Evolutionary conservation across 805 yeast species (phyloP).

Genomic region (Torulaspora franciscae): DNA sequence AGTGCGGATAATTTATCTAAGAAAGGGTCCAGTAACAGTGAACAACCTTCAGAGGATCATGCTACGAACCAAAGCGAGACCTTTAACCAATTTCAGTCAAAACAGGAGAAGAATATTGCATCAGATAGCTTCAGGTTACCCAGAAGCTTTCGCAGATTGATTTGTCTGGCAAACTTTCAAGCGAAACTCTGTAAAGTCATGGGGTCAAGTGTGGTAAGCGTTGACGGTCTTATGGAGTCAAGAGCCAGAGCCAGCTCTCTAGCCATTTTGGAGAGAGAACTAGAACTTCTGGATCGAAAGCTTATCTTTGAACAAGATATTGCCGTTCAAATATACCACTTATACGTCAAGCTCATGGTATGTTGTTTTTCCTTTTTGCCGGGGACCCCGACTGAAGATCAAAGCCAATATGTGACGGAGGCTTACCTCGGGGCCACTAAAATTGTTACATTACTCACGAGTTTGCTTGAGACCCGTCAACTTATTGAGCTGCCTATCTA

Average conservation of each 20-base stretch:
- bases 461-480: constrained; percentile 59
- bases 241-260: constrained; percentile 75
- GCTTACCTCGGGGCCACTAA: constrained; percentile 80
- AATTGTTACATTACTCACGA: constrained; percentile 71
- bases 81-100: not conserved
- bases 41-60: not conserved
- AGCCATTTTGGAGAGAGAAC: constrained; percentile 70
- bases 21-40: not conserved
- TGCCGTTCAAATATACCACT: constrained; percentile 68
- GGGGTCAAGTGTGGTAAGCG: constrained; percentile 80
- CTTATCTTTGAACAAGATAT: constrained; percentile 60
- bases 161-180: constrained; percentile 74
- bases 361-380: constrained; percentile 88
- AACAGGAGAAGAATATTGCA: not conserved
- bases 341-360: constrained; percentile 73
- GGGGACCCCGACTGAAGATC: constrained; percentile 84
- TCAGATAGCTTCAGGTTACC: constrained; percentile 42
- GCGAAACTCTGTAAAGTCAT: constrained; percentile 76
- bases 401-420: constrained; percentile 72
- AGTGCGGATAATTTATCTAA: not conserved
- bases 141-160: constrained; percentile 61
- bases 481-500: constrained; percentile 82
- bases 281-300: constrained; percentile 64
- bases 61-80: not conserved
- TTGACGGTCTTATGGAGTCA: constrained; percentile 86